Evolutionary conservation across 1,139 yeast genomes (phyloP).

Genomic region (Saccharomycopsis crataegensis): DNA sequence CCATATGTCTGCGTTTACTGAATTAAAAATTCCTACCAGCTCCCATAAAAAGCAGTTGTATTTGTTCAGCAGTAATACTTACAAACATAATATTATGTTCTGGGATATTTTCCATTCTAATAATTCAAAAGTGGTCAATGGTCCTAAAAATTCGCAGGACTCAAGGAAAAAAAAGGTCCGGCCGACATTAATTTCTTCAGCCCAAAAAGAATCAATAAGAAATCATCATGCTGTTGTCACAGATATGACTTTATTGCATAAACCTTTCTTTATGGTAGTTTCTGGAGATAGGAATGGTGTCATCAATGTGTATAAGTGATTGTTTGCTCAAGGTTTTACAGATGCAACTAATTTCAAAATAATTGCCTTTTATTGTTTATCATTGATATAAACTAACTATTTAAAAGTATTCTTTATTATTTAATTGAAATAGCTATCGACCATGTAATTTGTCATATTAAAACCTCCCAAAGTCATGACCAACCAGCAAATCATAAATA

Average conservation of each 20-base stretch:
- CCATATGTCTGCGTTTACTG: constrained; percentile 13
- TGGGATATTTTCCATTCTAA: constrained; percentile 42
- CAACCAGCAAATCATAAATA: constrained; percentile 50
- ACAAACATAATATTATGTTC: constrained; percentile 34
- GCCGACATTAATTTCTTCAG: constrained; percentile 30
- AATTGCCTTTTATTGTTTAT: not conserved
- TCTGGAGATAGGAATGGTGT: constrained; percentile 59
- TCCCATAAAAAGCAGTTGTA: constrained; percentile 24
- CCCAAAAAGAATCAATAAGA: constrained; percentile 31
- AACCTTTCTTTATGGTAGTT: constrained; percentile 55
- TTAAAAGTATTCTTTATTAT: not conserved
- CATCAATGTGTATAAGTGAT: constrained; percentile 46
- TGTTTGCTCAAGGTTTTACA: not conserved
- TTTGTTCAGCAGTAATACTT: constrained; percentile 30
- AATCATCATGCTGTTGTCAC: constrained; percentile 45
- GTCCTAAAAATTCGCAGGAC: constrained; percentile 16
- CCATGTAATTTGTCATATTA: constrained; percentile 65
- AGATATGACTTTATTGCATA: constrained; percentile 38
- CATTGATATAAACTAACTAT: not conserved
- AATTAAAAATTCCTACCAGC: constrained; percentile 22
- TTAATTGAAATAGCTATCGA: constrained; percentile 51
- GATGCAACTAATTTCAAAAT: not conserved
- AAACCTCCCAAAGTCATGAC: constrained; percentile 54
- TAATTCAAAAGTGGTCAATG: constrained; percentile 33
- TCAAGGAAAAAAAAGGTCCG: constrained; percentile 25